Conservation (phyloP, 768 basidiomycete species). For the Boletus insuetus region DNA sequence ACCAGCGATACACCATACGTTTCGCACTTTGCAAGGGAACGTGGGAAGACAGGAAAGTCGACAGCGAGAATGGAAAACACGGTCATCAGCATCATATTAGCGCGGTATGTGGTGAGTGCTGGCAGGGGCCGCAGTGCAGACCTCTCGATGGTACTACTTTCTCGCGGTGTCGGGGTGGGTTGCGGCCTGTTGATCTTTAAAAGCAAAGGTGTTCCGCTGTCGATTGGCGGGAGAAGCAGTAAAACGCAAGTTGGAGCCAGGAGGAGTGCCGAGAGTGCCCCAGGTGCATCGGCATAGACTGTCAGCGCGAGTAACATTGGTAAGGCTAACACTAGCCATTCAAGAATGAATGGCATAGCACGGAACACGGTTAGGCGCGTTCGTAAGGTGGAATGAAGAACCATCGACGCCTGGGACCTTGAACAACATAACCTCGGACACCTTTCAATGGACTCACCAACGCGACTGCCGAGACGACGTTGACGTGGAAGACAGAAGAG, state of each 20-base stretch:
- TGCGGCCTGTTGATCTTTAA: slow-evolving; percentile 31
- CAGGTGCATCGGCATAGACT: slow-evolving; percentile 58
- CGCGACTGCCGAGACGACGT: slow-evolving; percentile 61
- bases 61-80: slow-evolving; percentile 90
- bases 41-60: slow-evolving; percentile 91
- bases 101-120: slow-evolving; percentile 82
- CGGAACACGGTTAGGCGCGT: slow-evolving; percentile 45
- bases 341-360: slow-evolving; percentile 39
- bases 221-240: slow-evolving; percentile 41
- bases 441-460: slow-evolving; percentile 45
- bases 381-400: slow-evolving; percentile 59
- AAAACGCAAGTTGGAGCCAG: slow-evolving; percentile 45
- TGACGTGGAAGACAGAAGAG: slow-evolving; percentile 65
- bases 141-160: not conserved
- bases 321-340: slow-evolving; percentile 65
- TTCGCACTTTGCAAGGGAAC: slow-evolving; percentile 87
- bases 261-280: slow-evolving; percentile 48
- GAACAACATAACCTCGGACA: slow-evolving; percentile 9
- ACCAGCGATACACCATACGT: slow-evolving; percentile 94
- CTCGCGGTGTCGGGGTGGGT: not conserved
- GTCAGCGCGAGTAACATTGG: slow-evolving; percentile 87
- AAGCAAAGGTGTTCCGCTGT: slow-evolving; percentile 50
- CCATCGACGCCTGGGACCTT: slow-evolving; percentile 54
- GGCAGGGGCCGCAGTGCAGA: slow-evolving; percentile 48
- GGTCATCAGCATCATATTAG: slow-evolving; percentile 96